A percentile compares a stretch with the other conserved stretches of the same genome.
Conservation (phyloP, 176 grass and related monocot species). For the Guadua angustifolia region DNA sequence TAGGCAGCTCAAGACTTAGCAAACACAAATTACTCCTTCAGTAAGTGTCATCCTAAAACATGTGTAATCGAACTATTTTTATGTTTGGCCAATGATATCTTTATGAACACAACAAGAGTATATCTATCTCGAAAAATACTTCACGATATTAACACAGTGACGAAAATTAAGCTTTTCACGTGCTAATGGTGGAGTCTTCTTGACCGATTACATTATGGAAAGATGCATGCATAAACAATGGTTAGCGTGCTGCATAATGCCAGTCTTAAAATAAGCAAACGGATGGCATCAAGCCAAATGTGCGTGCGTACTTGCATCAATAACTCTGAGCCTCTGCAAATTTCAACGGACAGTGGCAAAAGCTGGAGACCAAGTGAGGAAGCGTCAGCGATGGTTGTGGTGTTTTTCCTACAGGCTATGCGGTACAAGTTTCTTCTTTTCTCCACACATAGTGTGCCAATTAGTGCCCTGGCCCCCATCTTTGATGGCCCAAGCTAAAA, state of each 20-base stretch:
- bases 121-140: not conserved
- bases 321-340: slow-evolving; percentile 6
- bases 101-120: not conserved
- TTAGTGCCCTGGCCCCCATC: slow-evolving; percentile 13
- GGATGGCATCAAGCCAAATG: not conserved
- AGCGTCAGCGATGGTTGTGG: not conserved
- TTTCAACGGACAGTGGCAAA: slow-evolving; percentile 14
- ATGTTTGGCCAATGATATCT: not conserved
- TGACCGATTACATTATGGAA: not conserved
- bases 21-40: not conserved
- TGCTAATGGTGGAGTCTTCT: not conserved
- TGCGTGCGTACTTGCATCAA: not conserved
- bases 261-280: not conserved
- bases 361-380: not conserved
- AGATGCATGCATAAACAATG: slow-evolving; percentile 9
- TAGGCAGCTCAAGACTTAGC: not conserved
- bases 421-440: not conserved
- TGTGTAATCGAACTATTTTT: not conserved
- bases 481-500: slow-evolving; percentile 46
- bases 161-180: not conserved
- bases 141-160: not conserved
- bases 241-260: slow-evolving; percentile 20
- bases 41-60: not conserved
- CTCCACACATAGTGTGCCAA: not conserved
- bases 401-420: not conserved